Evolutionary conservation across 2,329 filamentous ascomycete genomes (phyloP).

Genomic region (Purpureocillium takamizusanense): DNA sequence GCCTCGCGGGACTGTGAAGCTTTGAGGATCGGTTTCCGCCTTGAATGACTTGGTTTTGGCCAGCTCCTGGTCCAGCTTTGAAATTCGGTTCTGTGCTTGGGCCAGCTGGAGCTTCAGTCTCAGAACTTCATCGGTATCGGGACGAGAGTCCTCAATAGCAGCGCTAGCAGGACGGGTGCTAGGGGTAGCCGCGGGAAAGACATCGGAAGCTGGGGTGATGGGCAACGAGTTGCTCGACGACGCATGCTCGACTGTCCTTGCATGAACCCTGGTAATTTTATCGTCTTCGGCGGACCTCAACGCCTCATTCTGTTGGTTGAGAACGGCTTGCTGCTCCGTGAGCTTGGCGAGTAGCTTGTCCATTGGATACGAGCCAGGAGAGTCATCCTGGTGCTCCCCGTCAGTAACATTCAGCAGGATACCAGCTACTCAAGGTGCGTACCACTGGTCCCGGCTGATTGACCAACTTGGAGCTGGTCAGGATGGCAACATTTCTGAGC

Average conservation of each 20-base stretch:
- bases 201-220: conserved; percentile 52
- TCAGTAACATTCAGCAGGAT: not conserved
- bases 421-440: conserved; percentile 2
- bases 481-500: conserved; percentile 36
- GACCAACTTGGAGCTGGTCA: conserved; percentile 44
- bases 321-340: conserved; percentile 57
- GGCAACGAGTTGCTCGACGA: conserved; percentile 51
- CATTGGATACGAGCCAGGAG: conserved; percentile 43
- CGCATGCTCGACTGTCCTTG: conserved; percentile 32
- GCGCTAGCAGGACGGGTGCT: conserved; percentile 45
- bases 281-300: conserved; percentile 34
- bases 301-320: conserved; percentile 49
- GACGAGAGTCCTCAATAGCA: conserved; percentile 30
- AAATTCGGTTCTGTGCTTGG: conserved; percentile 60
- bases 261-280: conserved; percentile 12
- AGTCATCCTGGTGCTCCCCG: conserved; percentile 3
- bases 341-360: conserved; percentile 67
- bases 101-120: conserved; percentile 64
- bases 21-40: conserved; percentile 31
- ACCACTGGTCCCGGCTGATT: conserved; percentile 49
- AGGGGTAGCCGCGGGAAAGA: conserved; percentile 36
- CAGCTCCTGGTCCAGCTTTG: conserved; percentile 62
- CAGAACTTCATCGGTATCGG: conserved; percentile 48
- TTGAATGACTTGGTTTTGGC: conserved; percentile 53
- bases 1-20: conserved; percentile 11